phyloP scores from a whole-genome alignment of 306 rosid genomes.

The Gastrolobium bilobum region DNA sequence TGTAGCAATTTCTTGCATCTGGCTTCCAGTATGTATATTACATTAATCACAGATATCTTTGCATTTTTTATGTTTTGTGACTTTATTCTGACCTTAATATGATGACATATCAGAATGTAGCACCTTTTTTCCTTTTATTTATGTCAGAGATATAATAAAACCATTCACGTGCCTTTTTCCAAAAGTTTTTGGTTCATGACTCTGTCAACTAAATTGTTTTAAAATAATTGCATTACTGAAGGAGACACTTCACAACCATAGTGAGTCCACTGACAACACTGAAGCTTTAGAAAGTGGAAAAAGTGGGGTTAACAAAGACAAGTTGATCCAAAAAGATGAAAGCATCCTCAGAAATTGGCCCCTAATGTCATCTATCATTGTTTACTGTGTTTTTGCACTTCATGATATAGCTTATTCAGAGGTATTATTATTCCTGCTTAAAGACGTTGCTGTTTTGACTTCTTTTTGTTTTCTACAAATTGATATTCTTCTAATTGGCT shows the following conservation, averaged over 20 bases:
- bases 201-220: not conserved
- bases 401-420: conserved; percentile 85
- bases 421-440: conserved; percentile 59
- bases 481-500: not conserved
- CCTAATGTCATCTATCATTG: conserved; percentile 77
- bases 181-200: not conserved
- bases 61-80: not conserved
- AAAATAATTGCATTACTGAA: conserved; percentile 44
- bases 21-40: conserved; percentile 58
- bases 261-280: conserved; percentile 38
- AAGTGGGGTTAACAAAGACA: conserved; percentile 33
- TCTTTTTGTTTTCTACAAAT: not conserved
- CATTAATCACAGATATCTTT: conserved; percentile 4
- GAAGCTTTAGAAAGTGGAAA: conserved; percentile 64
- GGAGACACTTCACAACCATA: conserved; percentile 89
- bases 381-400: conserved; percentile 77
- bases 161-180: too few species aligned
- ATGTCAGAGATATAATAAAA: too few species aligned
- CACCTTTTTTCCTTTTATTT: not conserved
- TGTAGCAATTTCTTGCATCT: conserved; percentile 54
- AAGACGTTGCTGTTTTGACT: not conserved
- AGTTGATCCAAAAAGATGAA: conserved; percentile 41
- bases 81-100: not conserved
- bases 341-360: conserved; percentile 86
- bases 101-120: conserved; percentile 2